These are phyloP conservation scores for Salvia sclarea DNA, from an alignment of 305 asterid species.

Conservation along the genomic window DNA sequence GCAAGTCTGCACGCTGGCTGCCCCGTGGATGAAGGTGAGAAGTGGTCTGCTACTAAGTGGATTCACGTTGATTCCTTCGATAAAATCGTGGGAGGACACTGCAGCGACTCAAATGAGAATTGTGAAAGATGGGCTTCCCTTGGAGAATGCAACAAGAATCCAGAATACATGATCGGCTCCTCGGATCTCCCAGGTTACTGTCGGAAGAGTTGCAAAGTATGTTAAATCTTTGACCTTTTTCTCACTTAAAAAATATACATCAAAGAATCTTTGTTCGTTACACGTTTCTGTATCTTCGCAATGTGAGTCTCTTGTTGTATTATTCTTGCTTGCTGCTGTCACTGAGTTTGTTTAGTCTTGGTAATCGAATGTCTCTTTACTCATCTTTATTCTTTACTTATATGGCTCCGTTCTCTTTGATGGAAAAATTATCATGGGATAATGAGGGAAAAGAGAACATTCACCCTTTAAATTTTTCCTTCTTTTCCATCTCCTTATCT, in stretches of 20 bases:
- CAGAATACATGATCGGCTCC: conserved; percentile 89
- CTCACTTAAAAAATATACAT: conserved; percentile 17
- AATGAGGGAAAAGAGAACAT: too few species aligned
- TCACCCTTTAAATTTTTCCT: too few species aligned
- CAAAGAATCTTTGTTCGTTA: conserved; percentile 21
- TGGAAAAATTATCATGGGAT: too few species aligned
- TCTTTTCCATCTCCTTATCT: too few species aligned
- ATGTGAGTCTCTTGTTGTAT: conserved; percentile 27
- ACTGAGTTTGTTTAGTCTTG: conserved; percentile 28
- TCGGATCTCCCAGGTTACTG: conserved; percentile 81
- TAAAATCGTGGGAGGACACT: conserved; percentile 57
- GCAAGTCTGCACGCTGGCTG: conserved; percentile 91
- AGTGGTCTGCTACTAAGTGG: conserved; percentile 99
- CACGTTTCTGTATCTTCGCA: conserved; percentile 17
- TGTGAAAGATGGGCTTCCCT: conserved; percentile 92
- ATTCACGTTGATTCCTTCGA: conserved; percentile 87
- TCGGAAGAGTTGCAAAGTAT: conserved; percentile 85
- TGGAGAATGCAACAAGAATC: conserved; percentile 92
- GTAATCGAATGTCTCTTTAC: conserved; percentile 8
- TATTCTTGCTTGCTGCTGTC: conserved; percentile 16
- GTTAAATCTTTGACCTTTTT: conserved; percentile 42
- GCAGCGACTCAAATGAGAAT: conserved; percentile 57
- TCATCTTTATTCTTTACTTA: too few species aligned
- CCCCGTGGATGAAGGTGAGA: conserved; percentile 94
- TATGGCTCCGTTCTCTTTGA: too few species aligned